phyloP scores from a whole-genome alignment of 106 monocot genomes.

The Dioscorea dumetorum region DNA sequence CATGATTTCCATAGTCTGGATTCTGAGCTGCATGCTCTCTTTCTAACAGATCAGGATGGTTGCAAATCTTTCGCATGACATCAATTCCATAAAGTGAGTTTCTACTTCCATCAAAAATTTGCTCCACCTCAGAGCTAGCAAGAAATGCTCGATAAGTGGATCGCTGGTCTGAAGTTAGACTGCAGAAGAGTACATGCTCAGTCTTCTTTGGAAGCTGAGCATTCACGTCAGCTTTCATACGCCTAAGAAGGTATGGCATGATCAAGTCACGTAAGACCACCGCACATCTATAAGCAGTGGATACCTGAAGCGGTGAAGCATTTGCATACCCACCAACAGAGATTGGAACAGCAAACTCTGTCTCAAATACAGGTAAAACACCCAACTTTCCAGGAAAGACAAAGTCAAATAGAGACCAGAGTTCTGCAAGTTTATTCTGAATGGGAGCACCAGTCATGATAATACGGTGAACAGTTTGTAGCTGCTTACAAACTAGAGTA shows the following conservation, averaged over 20 bases:
- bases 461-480: constrained; percentile 86
- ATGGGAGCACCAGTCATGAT: constrained; percentile 99
- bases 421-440: constrained; percentile 92
- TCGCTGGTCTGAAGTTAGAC: constrained; percentile 67
- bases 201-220: constrained; percentile 92
- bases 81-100: constrained; percentile 96
- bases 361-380: constrained; percentile 90
- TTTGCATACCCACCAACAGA: constrained; percentile 92
- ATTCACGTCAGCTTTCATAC: constrained; percentile 94
- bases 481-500: constrained; percentile 86
- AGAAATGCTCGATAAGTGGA: constrained; percentile 79
- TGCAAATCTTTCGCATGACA: constrained; percentile 92
- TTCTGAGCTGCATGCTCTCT: constrained; percentile 63
- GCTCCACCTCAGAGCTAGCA: constrained; percentile 92
- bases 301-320: constrained; percentile 91
- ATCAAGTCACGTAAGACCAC: constrained; percentile 86
- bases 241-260: constrained; percentile 89
- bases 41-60: constrained; percentile 97
- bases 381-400: constrained; percentile 96
- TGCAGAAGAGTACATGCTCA: constrained; percentile 94
- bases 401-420: constrained; percentile 99
- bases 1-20: constrained; percentile 87
- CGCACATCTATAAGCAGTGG: constrained; percentile 94
- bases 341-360: constrained; percentile 89
- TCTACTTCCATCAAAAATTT: constrained; percentile 86